Conservation (phyloP, 2,329 filamentous ascomycete genomes). For the Phoma sp. region DNA sequence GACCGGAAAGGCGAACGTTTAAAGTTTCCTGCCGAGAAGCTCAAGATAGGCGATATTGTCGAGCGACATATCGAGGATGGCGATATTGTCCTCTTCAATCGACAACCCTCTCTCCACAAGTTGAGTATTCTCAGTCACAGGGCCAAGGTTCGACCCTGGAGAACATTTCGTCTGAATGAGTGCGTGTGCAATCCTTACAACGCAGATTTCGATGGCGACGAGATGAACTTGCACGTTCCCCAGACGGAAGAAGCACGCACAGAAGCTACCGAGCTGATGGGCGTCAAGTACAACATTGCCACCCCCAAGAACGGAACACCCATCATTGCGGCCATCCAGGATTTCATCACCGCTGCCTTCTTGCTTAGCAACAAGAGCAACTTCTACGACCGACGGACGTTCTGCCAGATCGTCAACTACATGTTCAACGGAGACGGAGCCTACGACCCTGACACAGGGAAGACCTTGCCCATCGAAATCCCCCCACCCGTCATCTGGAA, state of each 20-base stretch:
- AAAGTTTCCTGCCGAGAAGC: conserved; percentile 72
- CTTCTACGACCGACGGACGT: conserved; percentile 88
- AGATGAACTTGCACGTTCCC: conserved; percentile 98
- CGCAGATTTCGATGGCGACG: conserved; percentile 97
- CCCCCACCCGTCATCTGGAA: conserved; percentile 88
- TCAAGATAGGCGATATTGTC: conserved; percentile 85
- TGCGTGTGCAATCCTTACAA: conserved; percentile 99
- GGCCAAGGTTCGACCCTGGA: conserved; percentile 91
- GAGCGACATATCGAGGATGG: conserved; percentile 95
- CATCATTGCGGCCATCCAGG: conserved; percentile 98
- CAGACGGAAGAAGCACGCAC: conserved; percentile 96
- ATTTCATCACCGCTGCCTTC: conserved; percentile 97
- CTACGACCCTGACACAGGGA: conserved; percentile 55
- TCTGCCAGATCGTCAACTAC: conserved; percentile 88
- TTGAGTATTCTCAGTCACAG: conserved; percentile 97
- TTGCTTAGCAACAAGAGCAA: conserved; percentile 89
- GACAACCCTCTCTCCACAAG: conserved; percentile 96
- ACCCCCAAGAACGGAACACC: conserved; percentile 98
- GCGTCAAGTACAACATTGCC: conserved; percentile 93
- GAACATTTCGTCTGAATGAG: conserved; percentile 95
- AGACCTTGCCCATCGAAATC: conserved; percentile 74
- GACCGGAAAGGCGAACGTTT: conserved; percentile 64
- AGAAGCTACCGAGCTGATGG: conserved; percentile 96
- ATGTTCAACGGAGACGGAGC: conserved; percentile 81
- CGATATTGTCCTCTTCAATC: conserved; percentile 96